Base-by-base conservation (phyloP, 192 early-diverging fungal genomes). In the Linnemannia schmuckeri region DNA sequence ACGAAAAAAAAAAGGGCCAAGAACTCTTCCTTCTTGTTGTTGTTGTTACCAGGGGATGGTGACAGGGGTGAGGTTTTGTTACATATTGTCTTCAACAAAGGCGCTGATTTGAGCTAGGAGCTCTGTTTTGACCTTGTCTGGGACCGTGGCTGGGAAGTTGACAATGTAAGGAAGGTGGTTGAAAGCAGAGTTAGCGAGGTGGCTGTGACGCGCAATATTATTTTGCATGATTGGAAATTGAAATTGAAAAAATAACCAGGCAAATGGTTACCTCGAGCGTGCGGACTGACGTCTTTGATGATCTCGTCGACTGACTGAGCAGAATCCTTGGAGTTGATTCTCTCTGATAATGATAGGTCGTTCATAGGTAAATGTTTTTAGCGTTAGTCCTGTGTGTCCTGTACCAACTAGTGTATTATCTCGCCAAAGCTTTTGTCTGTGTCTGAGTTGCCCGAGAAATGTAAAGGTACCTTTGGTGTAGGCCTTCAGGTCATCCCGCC, bases 101-200 rank as follows among this genome's bases (percentile, higher is more conserved):
- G 78, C 75, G 33, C 79, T 86, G 54, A 86, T 81, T n/a, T 81
- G 78, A 0, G 79, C 33, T 15, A 86, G 78, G 1, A 86, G 73
- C 40, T 86, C 84, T 20, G 75, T 75, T 55, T 86, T 86, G 75
- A 86, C 69, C 38, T 81, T 80, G 49, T 86, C 84, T 46, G 84
- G 84, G 15, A 86, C 77, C 35, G 84, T 71, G 20, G 78, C 84
- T 86, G 35, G 4, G 30, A 49, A 70, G 38, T 4, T 7, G 24
- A 12, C 17, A 35, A 37, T 1, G 41, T 52, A 10, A 54, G 18
- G 1, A 44, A 54, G n/a, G 10, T 33, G 69, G 37, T 37, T 37
- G 44, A 46, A 46, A 13, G 13, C 6, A 46, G 44, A 46, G 44
- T 46, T 46, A 46, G 44, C 44, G 15, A 12, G 15, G 44, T 46